Conservation (phyloP, 768 basidiomycete genomes). For the Cystofilobasidium ferigula region DNA sequence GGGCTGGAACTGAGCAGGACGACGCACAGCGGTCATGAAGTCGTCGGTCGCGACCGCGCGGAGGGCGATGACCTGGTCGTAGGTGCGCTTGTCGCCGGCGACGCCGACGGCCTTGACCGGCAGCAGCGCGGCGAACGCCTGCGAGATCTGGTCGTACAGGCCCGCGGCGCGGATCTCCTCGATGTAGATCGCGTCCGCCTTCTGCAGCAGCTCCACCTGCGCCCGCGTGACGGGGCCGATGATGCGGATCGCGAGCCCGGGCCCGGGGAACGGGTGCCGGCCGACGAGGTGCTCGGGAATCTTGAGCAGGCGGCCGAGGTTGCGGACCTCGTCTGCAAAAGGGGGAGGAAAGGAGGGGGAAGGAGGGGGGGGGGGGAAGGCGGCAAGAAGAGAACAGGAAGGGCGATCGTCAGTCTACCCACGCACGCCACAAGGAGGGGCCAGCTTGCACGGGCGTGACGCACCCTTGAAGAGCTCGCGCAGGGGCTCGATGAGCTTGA, state of each 20-base stretch:
- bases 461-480: slow-evolving; percentile 95
- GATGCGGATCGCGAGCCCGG: slow-evolving; percentile 94
- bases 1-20: neutral
- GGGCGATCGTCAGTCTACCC: too few relatives aligned
- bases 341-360: neutral
- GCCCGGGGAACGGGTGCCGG: slow-evolving; percentile 97
- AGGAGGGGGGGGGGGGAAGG: neutral
- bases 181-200: slow-evolving; percentile 90
- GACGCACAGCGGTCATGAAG: slow-evolving; percentile 83
- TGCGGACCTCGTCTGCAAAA: slow-evolving; percentile 89
- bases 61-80: slow-evolving; percentile 92
- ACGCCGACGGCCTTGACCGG: slow-evolving; percentile 97
- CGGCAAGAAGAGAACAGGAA: too few relatives aligned
- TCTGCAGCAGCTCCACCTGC: slow-evolving; percentile 73
- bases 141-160: slow-evolving; percentile 82
- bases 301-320: slow-evolving; percentile 73
- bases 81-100: slow-evolving; percentile 91
- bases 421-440: too few relatives aligned
- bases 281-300: slow-evolving; percentile 90
- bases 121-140: slow-evolving; percentile 91
- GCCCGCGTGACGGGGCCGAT: slow-evolving; percentile 87
- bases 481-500: slow-evolving; percentile 95
- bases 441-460: too few relatives aligned
- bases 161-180: slow-evolving; percentile 92
- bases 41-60: slow-evolving; percentile 96